Evolutionary conservation across 495 filamentous ascomycete species (phyloP).

Genomic region (Hypoxylon trugodes): DNA sequence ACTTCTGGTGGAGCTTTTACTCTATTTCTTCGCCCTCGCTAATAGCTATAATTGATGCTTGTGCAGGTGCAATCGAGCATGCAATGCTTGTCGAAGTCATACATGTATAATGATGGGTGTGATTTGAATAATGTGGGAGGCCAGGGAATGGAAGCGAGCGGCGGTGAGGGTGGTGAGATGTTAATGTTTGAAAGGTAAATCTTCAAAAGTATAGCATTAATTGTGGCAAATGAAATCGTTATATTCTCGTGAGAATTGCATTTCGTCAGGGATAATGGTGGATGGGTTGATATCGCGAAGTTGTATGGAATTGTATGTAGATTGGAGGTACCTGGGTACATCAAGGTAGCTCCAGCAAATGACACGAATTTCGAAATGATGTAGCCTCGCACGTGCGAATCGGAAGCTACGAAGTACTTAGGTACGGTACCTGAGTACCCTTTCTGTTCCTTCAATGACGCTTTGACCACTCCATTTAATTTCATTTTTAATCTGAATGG

Average conservation of each 20-base stretch:
- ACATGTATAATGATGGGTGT: constrained; percentile 15
- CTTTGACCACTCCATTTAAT: neutral
- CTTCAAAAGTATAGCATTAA: no score
- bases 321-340: neutral
- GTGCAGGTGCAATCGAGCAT: constrained; percentile 20
- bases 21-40: constrained; percentile 16
- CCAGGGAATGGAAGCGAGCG: no score
- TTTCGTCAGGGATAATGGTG: neutral
- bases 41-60: constrained; percentile 9
- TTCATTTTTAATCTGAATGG: neutral
- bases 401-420: constrained; percentile 1
- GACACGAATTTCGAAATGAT: constrained; percentile 27
- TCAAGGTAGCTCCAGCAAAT: constrained; percentile 18
- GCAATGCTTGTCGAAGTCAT: constrained; percentile 26
- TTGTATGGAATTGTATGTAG: neutral
- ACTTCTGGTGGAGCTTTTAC: neutral
- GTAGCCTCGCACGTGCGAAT: constrained; percentile 22
- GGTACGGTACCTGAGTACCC: constrained; percentile 2
- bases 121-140: no score
- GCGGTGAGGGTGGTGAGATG: no score
- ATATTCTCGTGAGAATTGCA: neutral
- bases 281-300: neutral
- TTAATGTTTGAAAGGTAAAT: no score
- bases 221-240: no score
- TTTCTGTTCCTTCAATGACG: neutral